phyloP scores from a whole-genome alignment of 352 stramenopile species.

The Globisporangium ultimum region DNA sequence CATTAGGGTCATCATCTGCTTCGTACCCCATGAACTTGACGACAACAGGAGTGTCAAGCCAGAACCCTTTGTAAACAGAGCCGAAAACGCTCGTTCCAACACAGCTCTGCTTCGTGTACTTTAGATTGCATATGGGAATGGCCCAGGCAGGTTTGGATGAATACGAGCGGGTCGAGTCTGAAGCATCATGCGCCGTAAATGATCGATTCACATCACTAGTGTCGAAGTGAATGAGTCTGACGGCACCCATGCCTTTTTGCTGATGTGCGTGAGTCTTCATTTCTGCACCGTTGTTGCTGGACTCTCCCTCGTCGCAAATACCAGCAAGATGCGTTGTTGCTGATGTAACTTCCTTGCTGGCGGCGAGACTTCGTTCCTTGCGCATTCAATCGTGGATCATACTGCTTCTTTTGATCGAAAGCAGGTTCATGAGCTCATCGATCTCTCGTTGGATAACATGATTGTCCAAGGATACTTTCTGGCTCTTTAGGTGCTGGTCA shows the following conservation, averaged over 20 bases:
- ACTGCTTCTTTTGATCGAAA: neutral
- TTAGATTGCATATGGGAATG: neutral
- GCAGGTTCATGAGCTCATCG: conserved; percentile 2
- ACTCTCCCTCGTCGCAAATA: no score
- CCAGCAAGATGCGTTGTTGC: no score
- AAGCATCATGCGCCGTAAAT: neutral
- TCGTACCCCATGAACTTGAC: conserved; percentile 11
- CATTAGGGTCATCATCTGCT: neutral
- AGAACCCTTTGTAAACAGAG: neutral
- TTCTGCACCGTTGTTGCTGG: neutral
- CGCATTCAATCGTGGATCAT: neutral
- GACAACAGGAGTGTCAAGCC: conserved; percentile 1
- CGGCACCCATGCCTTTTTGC: neutral
- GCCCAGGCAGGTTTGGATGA: neutral
- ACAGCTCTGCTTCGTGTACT: neutral
- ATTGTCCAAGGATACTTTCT: conserved; percentile 1
- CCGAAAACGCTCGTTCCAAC: conserved; percentile 1
- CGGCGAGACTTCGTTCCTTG: no score
- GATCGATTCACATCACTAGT: neutral
- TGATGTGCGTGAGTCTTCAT: neutral
- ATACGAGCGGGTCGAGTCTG: no score
- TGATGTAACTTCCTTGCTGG: no score
- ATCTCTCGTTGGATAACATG: conserved; percentile 1
- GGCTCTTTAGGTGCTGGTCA: neutral
- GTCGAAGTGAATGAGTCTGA: neutral